phyloP scores from a whole-genome alignment of 768 basidiomycete species.

The Antrodiella citrinella region DNA sequence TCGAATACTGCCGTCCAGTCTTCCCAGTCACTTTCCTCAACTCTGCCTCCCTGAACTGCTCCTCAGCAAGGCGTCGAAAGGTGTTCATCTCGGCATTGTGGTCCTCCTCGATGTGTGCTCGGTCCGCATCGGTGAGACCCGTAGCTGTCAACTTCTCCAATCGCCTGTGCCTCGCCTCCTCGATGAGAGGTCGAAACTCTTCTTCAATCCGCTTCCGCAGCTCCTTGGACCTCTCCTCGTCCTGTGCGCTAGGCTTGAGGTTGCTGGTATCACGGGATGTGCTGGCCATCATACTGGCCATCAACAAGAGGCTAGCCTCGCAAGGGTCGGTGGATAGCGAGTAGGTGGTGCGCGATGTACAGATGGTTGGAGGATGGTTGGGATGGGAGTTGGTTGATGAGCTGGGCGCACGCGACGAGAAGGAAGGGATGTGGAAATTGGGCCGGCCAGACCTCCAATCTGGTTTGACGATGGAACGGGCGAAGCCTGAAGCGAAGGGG shows the following conservation, averaged over 20 bases:
- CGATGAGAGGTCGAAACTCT: slow-evolving; percentile 32
- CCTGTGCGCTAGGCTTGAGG: slow-evolving; percentile 35
- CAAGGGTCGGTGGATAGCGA: neutral
- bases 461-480: neutral
- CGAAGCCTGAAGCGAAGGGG: slow-evolving; percentile 32
- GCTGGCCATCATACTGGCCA: slow-evolving; percentile 11
- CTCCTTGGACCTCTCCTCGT: slow-evolving; percentile 44
- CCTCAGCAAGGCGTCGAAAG: slow-evolving; percentile 38
- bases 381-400: neutral
- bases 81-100: slow-evolving; percentile 33
- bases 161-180: slow-evolving; percentile 56
- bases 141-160: slow-evolving; percentile 40
- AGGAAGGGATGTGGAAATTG: neutral
- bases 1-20: slow-evolving; percentile 21
- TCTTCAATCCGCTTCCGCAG: slow-evolving; percentile 46
- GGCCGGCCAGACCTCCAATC: neutral
- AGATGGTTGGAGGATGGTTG: neutral
- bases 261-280: slow-evolving; percentile 11
- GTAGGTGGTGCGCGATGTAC: neutral
- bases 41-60: slow-evolving; percentile 37
- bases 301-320: slow-evolving; percentile 1
- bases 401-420: neutral
- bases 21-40: slow-evolving; percentile 12
- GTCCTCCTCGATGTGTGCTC: slow-evolving; percentile 31
- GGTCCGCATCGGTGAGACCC: slow-evolving; percentile 24